These are phyloP conservation scores for Cryptococcus sp. DNA, from an alignment of 1,284 basidiomycete genomes.

Conservation along the genomic window DNA sequence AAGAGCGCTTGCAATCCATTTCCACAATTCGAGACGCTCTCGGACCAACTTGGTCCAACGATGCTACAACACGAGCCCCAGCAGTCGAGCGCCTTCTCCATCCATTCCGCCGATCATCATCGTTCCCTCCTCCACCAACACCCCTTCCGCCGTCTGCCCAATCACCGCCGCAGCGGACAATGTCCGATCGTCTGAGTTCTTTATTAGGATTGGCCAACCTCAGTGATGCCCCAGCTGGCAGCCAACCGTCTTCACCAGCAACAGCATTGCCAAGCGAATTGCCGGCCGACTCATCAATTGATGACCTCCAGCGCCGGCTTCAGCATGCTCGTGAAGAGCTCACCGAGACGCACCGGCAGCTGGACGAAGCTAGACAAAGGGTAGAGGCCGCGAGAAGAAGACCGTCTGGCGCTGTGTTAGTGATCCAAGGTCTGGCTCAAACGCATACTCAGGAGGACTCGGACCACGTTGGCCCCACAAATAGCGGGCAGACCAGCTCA, in stretches of 20 bases:
- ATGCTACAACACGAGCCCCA: conserved; percentile 7
- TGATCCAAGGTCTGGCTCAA: conserved; percentile 52
- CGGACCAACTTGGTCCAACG: conserved; percentile 30
- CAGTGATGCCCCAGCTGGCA: conserved; percentile 1
- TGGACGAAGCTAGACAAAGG: conserved; percentile 7
- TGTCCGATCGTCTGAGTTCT: conserved; percentile 21
- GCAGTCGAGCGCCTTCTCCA: conserved; percentile 21
- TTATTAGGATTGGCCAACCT: conserved; percentile 18
- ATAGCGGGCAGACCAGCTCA: neutral
- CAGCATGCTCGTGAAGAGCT: conserved; percentile 17
- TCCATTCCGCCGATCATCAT: conserved; percentile 22
- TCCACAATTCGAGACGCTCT: conserved; percentile 34
- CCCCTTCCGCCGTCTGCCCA: conserved; percentile 1
- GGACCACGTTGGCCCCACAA: conserved; percentile 4
- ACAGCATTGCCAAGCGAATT: neutral
- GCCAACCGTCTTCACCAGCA: conserved; percentile 3
- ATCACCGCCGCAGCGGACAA: conserved; percentile 8
- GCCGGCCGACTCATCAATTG: neutral
- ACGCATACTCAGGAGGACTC: conserved; percentile 30
- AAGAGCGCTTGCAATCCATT: conserved; percentile 35
- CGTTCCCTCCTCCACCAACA: conserved; percentile 7
- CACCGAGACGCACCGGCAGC: conserved; percentile 9
- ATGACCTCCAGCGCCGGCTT: conserved; percentile 7
- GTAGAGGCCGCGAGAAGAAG: conserved; percentile 18
- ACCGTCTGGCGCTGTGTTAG: conserved; percentile 47